Conservation (phyloP, 345 rosid genomes). For the Psidium friedrichsthalianum region DNA sequence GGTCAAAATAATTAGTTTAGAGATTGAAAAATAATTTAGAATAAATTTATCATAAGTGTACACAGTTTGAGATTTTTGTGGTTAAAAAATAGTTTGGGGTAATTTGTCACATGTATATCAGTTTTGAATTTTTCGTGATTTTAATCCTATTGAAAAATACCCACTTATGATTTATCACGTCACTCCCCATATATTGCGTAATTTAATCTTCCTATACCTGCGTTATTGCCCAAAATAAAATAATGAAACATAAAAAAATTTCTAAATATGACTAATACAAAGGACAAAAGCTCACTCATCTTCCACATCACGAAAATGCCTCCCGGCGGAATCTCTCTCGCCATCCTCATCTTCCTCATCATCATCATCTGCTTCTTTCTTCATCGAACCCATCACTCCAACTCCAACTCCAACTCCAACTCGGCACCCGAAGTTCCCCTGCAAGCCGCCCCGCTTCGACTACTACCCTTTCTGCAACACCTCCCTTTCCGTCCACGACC, state of each 20-base stretch:
- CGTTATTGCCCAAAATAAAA: background rate
- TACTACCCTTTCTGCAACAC: slow-evolving; percentile 56
- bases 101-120: too few species aligned
- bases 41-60: too few species aligned
- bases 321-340: background rate
- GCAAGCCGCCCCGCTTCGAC: slow-evolving; percentile 38
- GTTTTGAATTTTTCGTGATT: too few species aligned
- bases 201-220: background rate
- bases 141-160: too few species aligned
- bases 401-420: background rate
- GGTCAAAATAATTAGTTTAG: too few species aligned
- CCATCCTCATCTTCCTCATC: background rate
- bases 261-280: background rate
- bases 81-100: too few species aligned
- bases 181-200: background rate
- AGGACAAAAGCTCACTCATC: background rate
- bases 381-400: background rate
- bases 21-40: too few species aligned
- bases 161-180: too few species aligned
- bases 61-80: too few species aligned
- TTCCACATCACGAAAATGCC: background rate
- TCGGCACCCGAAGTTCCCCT: slow-evolving; percentile 31
- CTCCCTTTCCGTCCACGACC: slow-evolving; percentile 31
- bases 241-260: background rate
- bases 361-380: background rate